Base-by-base conservation (phyloP, 2,329 filamentous ascomycete genomes). In the Sphaerulina musiva region DNA sequence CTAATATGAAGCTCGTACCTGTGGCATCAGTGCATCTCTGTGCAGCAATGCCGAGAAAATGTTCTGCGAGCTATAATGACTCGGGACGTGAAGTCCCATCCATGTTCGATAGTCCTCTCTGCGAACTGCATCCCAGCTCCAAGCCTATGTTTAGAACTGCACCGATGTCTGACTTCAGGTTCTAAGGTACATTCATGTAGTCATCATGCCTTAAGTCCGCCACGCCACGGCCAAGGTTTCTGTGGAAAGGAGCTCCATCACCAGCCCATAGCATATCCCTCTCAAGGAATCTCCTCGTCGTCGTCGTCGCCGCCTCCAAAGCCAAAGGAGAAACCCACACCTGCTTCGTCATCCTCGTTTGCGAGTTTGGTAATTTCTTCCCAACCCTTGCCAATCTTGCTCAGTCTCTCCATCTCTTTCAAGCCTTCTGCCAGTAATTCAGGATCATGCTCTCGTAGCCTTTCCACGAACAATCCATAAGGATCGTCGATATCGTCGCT, bases 311-410 rank as follows among this genome's bases (percentile, higher is more conserved):
- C 78, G 50, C 79, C 80, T 58, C 76, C 81, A 69, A 84, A 83
- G 14, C 80, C 81, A 72, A 78, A 78, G 3, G 74, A 75, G 64
- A 88, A 87, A 62, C 80, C 83, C 64, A 85, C 73, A 12, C 70
- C 78, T 45, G 70, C 74, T 46, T 65, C 67, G 23, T 69, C 69
- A 26, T 67, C 69, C 2, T 76, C 75, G 2, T 74, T 72, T 31
- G 74, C 76, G 36, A 71, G 74, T 55, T 83, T 82, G 9, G 89
- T 85, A 29, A 89, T 80, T 54, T 85, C 80, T 67, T 95, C 88
- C 92, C 92, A 97, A 64, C 86, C 95, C 73, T 91, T 93, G 69
- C 80, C 89, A 3, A 78, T 79, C 48, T 77, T 77, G 17, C 72
- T 75, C 66, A 78, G 84, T 62, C 76, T 82, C 55, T 86, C 83